These are phyloP conservation scores for Colletotrichum endophyticum DNA, from an alignment of 2,329 filamentous ascomycete species.

Conservation along the genomic window DNA sequence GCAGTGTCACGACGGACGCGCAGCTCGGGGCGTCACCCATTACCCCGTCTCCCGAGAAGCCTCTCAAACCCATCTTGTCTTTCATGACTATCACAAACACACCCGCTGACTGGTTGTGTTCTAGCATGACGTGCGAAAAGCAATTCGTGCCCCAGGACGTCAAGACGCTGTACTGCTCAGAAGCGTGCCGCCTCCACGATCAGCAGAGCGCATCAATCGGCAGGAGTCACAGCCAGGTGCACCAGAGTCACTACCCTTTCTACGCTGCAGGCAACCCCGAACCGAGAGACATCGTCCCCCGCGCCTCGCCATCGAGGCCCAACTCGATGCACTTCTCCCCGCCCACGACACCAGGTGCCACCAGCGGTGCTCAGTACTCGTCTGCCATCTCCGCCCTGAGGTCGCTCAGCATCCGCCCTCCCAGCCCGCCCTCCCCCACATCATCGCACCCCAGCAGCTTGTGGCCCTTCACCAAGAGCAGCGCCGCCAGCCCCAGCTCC, in stretches of 20 bases:
- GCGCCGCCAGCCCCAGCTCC: conserved; percentile 55
- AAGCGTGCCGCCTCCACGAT: conserved; percentile 63
- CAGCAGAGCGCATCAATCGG: conserved; percentile 20
- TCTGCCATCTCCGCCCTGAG: conserved; percentile 61
- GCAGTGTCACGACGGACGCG: conserved; percentile 36
- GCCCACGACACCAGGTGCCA: conserved; percentile 47
- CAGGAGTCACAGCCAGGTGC: conserved; percentile 7
- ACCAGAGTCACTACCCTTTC: conserved; percentile 42
- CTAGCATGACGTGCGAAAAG: conserved; percentile 71
- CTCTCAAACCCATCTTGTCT: conserved; percentile 31
- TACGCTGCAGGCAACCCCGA: conserved; percentile 53
- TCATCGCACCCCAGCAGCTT: conserved; percentile 43
- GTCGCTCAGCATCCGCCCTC: conserved; percentile 57
- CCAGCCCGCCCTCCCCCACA: conserved; percentile 61
- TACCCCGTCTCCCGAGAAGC: neutral
- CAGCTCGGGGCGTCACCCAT: conserved; percentile 20
- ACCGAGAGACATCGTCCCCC: conserved; percentile 67
- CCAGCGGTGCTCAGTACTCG: conserved; percentile 38
- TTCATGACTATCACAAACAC: conserved; percentile 26
- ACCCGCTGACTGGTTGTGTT: conserved; percentile 30
- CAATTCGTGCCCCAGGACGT: conserved; percentile 66
- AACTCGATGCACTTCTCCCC: conserved; percentile 61
- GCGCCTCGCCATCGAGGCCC: conserved; percentile 66
- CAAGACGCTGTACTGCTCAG: conserved; percentile 66
- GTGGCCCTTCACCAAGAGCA: conserved; percentile 61